A percentile compares a stretch with the other conserved stretches of the same genome.
phyloP scores from a whole-genome alignment of 83 land plant species.

The Diphasiastrum complanatum region DNA sequence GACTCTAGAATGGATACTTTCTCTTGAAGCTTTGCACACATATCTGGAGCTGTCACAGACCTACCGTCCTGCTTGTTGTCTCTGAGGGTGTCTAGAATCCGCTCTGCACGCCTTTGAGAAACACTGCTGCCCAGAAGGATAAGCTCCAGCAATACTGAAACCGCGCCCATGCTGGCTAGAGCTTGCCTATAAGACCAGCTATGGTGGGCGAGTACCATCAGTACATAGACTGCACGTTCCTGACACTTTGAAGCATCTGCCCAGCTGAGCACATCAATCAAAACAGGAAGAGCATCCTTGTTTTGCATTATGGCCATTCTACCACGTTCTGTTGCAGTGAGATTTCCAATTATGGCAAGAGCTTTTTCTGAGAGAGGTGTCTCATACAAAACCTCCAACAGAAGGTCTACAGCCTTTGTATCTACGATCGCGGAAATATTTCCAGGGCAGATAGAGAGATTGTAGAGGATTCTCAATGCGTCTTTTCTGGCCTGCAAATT shows the following conservation, averaged over 20 bases:
- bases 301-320: conserved; percentile 38
- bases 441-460: conserved; percentile 39
- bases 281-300: conserved; percentile 26
- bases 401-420: conserved; percentile 23
- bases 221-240: conserved; percentile 45
- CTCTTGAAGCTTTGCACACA: conserved; percentile 9
- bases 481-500: conserved; percentile 21
- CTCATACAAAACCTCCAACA: conserved; percentile 23
- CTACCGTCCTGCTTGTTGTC: conserved; percentile 33
- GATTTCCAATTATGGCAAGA: conserved; percentile 46
- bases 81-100: conserved; percentile 52
- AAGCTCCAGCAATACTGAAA: conserved; percentile 45
- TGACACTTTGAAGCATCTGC: conserved; percentile 44
- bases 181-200: conserved; percentile 30
- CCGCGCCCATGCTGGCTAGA: conserved; percentile 41
- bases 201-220: conserved; percentile 53
- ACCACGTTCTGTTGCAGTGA: conserved; percentile 38
- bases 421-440: conserved; percentile 32
- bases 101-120: conserved; percentile 36
- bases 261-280: conserved; percentile 48
- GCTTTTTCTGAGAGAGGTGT: conserved; percentile 37
- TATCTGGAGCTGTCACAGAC: conserved; percentile 47
- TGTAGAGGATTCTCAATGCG: conserved; percentile 35
- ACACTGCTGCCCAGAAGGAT: conserved; percentile 35
- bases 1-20: conserved; percentile 25